A percentile compares a stretch with the other conserved stretches of the same genome.
phyloP scores from a whole-genome alignment of 352 stramenopile species.

The Peronospora destructor region DNA sequence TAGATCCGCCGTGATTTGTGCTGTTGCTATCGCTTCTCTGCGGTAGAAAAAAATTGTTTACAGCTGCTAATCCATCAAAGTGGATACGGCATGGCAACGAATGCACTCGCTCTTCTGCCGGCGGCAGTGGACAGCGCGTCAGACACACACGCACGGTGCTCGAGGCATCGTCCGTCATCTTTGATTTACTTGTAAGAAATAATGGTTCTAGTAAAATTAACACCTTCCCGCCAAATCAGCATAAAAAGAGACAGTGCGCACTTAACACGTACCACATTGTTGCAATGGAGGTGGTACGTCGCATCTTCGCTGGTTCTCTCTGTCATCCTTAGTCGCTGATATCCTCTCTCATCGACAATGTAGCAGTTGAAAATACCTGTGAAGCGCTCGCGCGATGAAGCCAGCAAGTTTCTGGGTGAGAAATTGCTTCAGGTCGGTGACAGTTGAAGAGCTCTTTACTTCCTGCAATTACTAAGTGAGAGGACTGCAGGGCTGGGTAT shows the following conservation, averaged over 20 bases:
- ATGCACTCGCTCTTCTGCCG: constrained; percentile 52
- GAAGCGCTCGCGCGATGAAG: constrained; percentile 55
- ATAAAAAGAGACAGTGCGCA: constrained; percentile 7
- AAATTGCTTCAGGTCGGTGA: constrained; percentile 67
- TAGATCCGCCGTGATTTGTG: constrained; percentile 12
- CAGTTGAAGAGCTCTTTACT: background rate
- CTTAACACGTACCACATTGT: background rate
- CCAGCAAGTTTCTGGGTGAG: constrained; percentile 65
- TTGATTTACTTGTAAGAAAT: background rate
- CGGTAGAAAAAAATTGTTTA: constrained; percentile 73
- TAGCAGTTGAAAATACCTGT: constrained; percentile 3
- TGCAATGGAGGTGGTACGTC: constrained; percentile 21
- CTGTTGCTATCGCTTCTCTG: constrained; percentile 16
- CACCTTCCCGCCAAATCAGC: constrained; percentile 24
- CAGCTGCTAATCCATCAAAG: constrained; percentile 47
- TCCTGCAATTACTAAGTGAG: background rate
- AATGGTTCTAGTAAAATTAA: constrained; percentile 10
- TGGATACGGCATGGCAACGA: constrained; percentile 72
- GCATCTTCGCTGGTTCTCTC: background rate
- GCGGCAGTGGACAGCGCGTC: constrained; percentile 63
- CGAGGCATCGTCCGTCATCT: constrained; percentile 19
- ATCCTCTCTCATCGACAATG: background rate
- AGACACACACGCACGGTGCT: constrained; percentile 44
- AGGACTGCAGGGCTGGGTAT: constrained; percentile 59
- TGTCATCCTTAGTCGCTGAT: constrained; percentile 2